Evolutionary conservation across 441 rosid genomes (phyloP).

Genomic region (Erodium texanum): DNA sequence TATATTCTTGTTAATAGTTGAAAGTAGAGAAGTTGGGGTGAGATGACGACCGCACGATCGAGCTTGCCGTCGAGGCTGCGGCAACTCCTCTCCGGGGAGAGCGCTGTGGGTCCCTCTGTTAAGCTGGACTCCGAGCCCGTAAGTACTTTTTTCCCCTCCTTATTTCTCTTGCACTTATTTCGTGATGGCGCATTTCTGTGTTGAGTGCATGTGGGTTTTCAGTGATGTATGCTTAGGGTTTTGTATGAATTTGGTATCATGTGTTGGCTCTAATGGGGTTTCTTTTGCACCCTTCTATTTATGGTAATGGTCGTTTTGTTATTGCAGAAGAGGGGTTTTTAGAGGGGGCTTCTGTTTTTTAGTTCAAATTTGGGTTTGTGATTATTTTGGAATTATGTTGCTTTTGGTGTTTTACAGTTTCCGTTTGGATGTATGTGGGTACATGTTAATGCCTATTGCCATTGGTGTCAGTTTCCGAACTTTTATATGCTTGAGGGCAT

Average conservation of each 20-base stretch:
- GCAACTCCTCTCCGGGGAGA: slow-evolving; percentile 86
- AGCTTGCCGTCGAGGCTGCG: slow-evolving; percentile 88
- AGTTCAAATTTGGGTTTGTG: not conserved
- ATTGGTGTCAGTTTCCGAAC: not conserved
- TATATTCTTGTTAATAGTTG: slow-evolving; percentile 20
- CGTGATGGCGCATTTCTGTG: not conserved
- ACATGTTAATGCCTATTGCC: not conserved
- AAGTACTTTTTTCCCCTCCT: slow-evolving; percentile 25
- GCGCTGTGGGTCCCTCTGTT: slow-evolving; percentile 62
- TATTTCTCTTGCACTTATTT: not conserved
- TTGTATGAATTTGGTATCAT: not conserved
- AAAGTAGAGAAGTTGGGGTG: slow-evolving; percentile 35
- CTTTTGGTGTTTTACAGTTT: not conserved
- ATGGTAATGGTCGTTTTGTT: not conserved
- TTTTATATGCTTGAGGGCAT: not conserved
- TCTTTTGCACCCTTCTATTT: not conserved
- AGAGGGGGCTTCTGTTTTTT: not conserved
- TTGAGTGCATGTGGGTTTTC: slow-evolving; percentile 6
- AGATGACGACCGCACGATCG: slow-evolving; percentile 79
- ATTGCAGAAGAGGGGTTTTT: not conserved
- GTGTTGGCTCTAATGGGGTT: not conserved
- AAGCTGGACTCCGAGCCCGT: slow-evolving; percentile 87
- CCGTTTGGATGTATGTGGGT: not conserved
- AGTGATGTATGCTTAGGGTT: slow-evolving; percentile 4
- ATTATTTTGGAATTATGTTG: not conserved